Percentiles rank a stretch among this genome's conserved stretches.
phyloP scores from a whole-genome alignment of 176 grass and related monocot species.

The Saccharum spontaneum region DNA sequence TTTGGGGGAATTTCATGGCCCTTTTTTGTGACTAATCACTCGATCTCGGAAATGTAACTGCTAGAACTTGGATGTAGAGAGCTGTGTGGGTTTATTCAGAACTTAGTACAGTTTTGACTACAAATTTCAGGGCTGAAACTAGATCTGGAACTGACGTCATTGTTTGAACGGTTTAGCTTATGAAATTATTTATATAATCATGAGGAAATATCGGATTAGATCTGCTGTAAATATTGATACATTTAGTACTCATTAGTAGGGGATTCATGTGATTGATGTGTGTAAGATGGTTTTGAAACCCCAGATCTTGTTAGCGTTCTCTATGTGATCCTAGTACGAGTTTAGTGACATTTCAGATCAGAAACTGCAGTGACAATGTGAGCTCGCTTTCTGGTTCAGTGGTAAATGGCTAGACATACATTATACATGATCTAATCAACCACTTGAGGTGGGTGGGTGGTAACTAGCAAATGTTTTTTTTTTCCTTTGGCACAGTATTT shows the following conservation, averaged over 20 bases:
- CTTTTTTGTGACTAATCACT: neutral
- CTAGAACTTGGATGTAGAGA: neutral
- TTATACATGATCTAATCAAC: too few relatives aligned
- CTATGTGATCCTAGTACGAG: neutral
- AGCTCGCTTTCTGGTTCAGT: neutral
- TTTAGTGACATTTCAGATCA: neutral
- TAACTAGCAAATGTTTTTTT: neutral
- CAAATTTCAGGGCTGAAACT: neutral
- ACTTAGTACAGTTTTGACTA: neutral
- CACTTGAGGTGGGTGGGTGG: neutral
- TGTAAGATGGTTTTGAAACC: neutral
- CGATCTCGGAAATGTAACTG: neutral
- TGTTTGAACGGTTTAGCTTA: neutral
- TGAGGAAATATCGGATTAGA: neutral
- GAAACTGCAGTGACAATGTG: neutral
- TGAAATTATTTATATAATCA: too few relatives aligned
- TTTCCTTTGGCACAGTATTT: neutral
- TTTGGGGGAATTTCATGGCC: neutral
- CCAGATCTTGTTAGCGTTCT: slow-evolving; percentile 7
- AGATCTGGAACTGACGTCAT: neutral
- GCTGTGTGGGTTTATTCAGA: too few relatives aligned
- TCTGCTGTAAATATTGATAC: neutral
- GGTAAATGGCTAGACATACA: neutral
- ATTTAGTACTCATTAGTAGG: neutral
- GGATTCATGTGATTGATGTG: neutral